Evolutionary conservation across 495 filamentous ascomycete species (phyloP), one percentile per base, ranked within the genome.

Genomic region (Trypethelium eluteriae): DNA sequence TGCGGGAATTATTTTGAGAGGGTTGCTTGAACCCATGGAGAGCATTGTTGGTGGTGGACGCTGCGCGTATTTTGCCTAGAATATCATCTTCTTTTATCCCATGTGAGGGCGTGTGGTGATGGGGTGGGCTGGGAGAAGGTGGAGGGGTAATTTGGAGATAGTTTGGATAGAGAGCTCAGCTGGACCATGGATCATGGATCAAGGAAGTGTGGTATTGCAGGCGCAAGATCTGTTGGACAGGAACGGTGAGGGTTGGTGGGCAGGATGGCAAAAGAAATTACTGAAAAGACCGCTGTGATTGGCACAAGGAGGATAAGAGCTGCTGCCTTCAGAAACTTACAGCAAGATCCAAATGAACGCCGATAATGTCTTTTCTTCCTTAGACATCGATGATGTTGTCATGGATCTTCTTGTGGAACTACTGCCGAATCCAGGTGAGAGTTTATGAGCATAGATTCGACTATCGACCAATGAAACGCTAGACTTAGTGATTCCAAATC

Each of bases 171-270:
- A 34, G 36, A 34, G 53, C 32, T 36, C 53, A 59, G 53, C 53
- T 59, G 32, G 32, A 59, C 53, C 53, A 59, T 59, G 53, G 53
- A 59, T 59, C 53, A 59, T 35, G 53, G 53, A 9, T 36, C 1
- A 59, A 9, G 32, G 14, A 6, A 59, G 36, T 59, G 53, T 18
- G 18, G 41, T 44, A 44, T 44, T 44, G 41, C 41, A 44, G 41
- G 14, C 41, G 41, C 14, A 7, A 7, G 41, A 14, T 44, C 41
- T 44, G 41, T 14, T 14, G 14, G 41, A 44, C 14, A 7, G 41
- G 41, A 44, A 14, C 6, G 41, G 41, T 44, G 6, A 25, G 25
- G 41, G 14, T 44, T 44, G 41, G 41, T 44, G 41, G 41, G 41
- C 41, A 44, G 7, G 41, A 44, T 44, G 41, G 41, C 7, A 44